Base-by-base conservation (phyloP, 2,329 filamentous ascomycete genomes). In the Ophioceras dolichostomum region DNA sequence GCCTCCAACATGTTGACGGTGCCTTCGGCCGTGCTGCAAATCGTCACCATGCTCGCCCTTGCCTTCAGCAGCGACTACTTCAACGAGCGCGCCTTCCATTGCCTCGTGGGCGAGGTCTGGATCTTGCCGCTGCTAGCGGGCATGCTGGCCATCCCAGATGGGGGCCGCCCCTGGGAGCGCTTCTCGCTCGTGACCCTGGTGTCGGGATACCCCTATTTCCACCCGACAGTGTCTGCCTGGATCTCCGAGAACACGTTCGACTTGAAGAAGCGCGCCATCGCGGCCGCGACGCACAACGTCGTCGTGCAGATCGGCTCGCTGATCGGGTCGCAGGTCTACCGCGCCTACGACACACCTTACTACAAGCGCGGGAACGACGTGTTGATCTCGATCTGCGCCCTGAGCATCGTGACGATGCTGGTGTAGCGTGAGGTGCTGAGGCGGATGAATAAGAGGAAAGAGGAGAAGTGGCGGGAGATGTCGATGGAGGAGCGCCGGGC, bases 1-100 rank as follows among this genome's bases (percentile, higher is more conserved):
- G 56, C 73, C 22, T 70, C 68, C 20, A 82, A 79, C 45, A 59
- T 83, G 42, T 63, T 82, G 17, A 73, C 73, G 1, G 77, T 79
- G 12, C 73, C 73, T 0, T 66, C 70, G 1, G 69, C 68, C 13
- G 61, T 60, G 0, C 52, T 76, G 2, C 73, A 74, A 49, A 74
- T 77, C 41, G 39, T 73, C 34, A 71, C 72, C 32, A 66, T 77
- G 54, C 49, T 76, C 13, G 50, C 59, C 2, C 61, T 71, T 41
- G 69, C 73, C 0, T 71, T 61, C 54, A 58, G 68, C 32, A 71
- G 67, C 5, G 69, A 76, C 39, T 60, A 65, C 39, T 69, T 73
- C 43, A 67, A 73, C 41, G 63, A 73, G 47, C 60, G 70, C 1
- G 56, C 71, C 0, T 60, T 74, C 38, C 64, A 73, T 34, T 70